phyloP scores from a whole-genome alignment of 768 basidiomycete species.

The Phanerochaete sordida region DNA sequence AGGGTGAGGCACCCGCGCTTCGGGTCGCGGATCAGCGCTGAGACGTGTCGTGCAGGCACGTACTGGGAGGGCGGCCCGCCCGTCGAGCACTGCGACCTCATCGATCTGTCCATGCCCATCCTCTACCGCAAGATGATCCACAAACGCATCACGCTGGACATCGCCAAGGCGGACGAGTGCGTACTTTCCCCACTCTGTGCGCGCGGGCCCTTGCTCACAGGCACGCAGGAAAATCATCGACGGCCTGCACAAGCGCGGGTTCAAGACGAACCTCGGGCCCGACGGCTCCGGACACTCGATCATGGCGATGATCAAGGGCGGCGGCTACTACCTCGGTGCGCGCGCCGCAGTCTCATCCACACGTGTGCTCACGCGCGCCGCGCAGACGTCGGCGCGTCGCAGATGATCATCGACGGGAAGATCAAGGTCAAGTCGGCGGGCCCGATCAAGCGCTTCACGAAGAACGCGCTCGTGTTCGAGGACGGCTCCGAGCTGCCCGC shows the following conservation, averaged over 20 bases:
- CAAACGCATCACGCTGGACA: conserved; percentile 28
- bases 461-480: conserved; percentile 18
- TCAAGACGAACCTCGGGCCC: conserved; percentile 35
- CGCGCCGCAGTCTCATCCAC: background rate
- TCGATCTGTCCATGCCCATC: conserved; percentile 47
- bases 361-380: background rate
- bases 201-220: background rate
- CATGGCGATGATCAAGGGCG: conserved; percentile 27
- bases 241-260: conserved; percentile 31
- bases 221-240: conserved; percentile 32
- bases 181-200: conserved; percentile 21
- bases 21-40: background rate
- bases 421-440: conserved; percentile 47
- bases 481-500: conserved; percentile 22
- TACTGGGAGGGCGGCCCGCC: conserved; percentile 46
- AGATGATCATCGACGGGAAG: conserved; percentile 42
- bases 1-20: conserved; percentile 19
- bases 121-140: conserved; percentile 25
- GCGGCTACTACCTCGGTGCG: conserved; percentile 38
- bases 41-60: conserved; percentile 17
- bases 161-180: conserved; percentile 30
- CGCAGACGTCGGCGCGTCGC: conserved; percentile 32
- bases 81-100: conserved; percentile 48
- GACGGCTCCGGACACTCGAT: conserved; percentile 33
- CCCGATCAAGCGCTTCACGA: conserved; percentile 25